phyloP scores from a whole-genome alignment of 139 green algal species.

The Deuterostichococcus epilithicus region DNA sequence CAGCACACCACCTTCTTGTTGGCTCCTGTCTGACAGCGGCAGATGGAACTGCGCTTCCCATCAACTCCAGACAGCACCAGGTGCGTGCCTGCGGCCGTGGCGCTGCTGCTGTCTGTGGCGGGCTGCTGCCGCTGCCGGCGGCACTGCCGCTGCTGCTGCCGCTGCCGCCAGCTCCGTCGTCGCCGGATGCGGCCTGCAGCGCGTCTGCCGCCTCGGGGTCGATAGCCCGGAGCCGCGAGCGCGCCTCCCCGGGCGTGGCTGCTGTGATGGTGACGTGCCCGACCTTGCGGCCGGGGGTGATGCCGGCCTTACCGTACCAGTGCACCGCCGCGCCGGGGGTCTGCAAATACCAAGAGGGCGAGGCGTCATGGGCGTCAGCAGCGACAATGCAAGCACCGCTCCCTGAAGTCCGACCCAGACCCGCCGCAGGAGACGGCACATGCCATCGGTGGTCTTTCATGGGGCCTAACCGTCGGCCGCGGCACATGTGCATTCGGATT shows the following conservation, averaged over 20 bases:
- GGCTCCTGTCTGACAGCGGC: too few species aligned
- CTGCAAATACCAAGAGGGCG: not conserved
- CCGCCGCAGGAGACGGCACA: too few species aligned
- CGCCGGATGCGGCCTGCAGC: conserved; percentile 18
- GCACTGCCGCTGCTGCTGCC: not conserved
- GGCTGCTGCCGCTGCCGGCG: not conserved
- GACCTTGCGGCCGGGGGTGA: conserved; percentile 65
- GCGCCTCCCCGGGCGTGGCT: conserved; percentile 32
- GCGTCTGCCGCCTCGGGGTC: conserved; percentile 40
- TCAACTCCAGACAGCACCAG: too few species aligned
- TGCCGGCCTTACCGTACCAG: conserved; percentile 92
- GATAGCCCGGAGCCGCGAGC: conserved; percentile 50
- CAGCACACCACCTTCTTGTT: too few species aligned
- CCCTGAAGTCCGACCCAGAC: too few species aligned
- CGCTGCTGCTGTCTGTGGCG: too few species aligned
- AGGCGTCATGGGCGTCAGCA: not conserved
- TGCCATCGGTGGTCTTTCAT: too few species aligned
- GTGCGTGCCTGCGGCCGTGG: too few species aligned
- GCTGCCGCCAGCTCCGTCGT: not conserved
- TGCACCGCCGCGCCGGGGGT: conserved; percentile 61
- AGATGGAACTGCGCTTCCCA: too few species aligned
- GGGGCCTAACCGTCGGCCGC: too few species aligned
- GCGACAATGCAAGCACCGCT: not conserved
- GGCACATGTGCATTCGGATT: too few species aligned
- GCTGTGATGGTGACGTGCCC: conserved; percentile 89